Base-by-base conservation (phyloP, 805 yeast genomes). In the Candida peoriensis region DNA sequence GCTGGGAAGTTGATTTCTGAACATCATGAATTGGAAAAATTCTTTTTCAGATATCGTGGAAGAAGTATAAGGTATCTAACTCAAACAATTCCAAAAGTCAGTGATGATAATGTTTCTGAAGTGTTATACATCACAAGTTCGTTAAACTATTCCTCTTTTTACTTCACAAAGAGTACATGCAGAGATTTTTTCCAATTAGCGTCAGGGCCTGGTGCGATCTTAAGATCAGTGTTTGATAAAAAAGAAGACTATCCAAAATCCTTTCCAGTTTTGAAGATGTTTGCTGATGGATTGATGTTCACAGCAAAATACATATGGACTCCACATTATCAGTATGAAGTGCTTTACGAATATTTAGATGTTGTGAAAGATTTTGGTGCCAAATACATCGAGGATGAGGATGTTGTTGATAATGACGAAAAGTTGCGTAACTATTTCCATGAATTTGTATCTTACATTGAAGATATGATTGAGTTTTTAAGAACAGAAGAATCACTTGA, bases 231-330 rank as follows among this genome's bases (percentile, higher is more conserved):
- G 3, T 34, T 42, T 22, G 48, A 48, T 19, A 24, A 42, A 8
- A 48, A 46, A 4, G 35, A 36, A 1, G 14, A 21, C 3, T 49
- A 41, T 20, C 48, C 55, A 2, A 35, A 25, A 8, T 32, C 47
- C 0, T 31, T 42, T 6, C 17, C 28, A 1, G 8, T 22, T 1
- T n/a, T 52, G 24, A 34, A 46, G 21, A 29, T 25, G 6, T 36
- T 28, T 30, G 48, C 52, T 4, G 51, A 50, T 37, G 46, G 48
- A 2, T 32, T 42, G 12, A 9, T 42, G 12, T 46, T 41, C 30
- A 46, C 50, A 1, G 35, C 44, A 0, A 43, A 40, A 21, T 38
- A 32, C 6, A 37, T 50, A 3, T 44, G 48, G 38, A 30, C 40
- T 14, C 56, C 57, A 13, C 39, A 34, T 3, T 52, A 52, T 33